Evolutionary conservation across 2,329 filamentous ascomycete species (phyloP).

Genomic region (Lachnellula occidentalis): DNA sequence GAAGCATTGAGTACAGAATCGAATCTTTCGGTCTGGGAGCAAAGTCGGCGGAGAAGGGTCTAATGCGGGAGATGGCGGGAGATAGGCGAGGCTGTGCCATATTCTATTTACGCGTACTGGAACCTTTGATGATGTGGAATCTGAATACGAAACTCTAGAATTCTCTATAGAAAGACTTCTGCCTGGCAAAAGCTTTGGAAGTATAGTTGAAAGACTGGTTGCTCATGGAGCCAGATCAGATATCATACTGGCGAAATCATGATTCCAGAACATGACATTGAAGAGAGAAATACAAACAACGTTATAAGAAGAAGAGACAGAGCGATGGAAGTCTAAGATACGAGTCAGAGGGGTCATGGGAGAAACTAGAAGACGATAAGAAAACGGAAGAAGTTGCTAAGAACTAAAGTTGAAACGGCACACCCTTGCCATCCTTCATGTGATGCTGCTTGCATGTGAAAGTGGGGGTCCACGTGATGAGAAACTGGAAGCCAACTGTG

Average conservation of each 20-base stretch:
- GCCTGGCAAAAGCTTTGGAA: neutral
- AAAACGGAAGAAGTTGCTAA: neutral
- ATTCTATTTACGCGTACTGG: too few relatives aligned
- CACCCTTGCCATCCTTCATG: neutral
- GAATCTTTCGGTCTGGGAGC: constrained; percentile 30
- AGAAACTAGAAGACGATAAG: neutral
- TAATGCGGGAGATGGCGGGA: neutral
- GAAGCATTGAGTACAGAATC: constrained; percentile 49
- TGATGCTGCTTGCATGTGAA: neutral
- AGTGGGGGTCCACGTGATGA: neutral
- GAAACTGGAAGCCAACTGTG: too few relatives aligned
- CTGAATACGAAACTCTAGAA: too few relatives aligned
- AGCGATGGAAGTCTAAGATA: neutral
- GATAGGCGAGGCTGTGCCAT: neutral
- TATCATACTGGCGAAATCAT: neutral
- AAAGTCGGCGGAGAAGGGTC: constrained; percentile 13
- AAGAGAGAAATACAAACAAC: neutral
- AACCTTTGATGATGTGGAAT: too few relatives aligned
- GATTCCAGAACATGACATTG: neutral
- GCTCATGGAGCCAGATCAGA: neutral
- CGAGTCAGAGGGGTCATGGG: neutral
- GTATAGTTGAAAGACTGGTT: neutral
- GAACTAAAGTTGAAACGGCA: neutral
- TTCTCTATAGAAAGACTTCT: too few relatives aligned
- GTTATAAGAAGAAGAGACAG: neutral